These are phyloP conservation scores for Fusarium sp. DNA, from an alignment of 2,329 filamentous ascomycete species.

Conservation along the genomic window DNA sequence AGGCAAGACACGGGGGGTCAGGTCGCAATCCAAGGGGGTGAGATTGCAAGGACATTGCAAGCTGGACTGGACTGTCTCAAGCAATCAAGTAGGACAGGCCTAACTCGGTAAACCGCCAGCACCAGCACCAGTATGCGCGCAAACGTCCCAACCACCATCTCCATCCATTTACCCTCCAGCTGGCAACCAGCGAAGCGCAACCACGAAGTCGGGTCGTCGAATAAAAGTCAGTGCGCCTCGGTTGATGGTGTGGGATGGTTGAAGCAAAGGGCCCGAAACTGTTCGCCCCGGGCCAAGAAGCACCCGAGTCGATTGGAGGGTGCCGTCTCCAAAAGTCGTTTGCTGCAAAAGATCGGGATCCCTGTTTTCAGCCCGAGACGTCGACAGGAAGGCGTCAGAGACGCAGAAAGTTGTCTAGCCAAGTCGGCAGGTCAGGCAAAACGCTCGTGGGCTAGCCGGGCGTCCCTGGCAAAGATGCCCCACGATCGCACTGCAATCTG, in stretches of 20 bases:
- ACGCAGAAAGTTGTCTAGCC: slow-evolving; percentile 21
- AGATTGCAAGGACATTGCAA: slow-evolving; percentile 32
- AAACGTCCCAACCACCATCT: slow-evolving; percentile 23
- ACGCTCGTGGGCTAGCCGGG: slow-evolving; percentile 13
- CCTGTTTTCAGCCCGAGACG: slow-evolving; percentile 44
- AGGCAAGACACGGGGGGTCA: slow-evolving; percentile 9
- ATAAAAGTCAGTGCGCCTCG: slow-evolving; percentile 24
- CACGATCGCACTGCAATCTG: slow-evolving; percentile 46
- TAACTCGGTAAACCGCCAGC: slow-evolving; percentile 19
- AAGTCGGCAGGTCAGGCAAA: slow-evolving; percentile 23
- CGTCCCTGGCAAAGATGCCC: slow-evolving; percentile 39
- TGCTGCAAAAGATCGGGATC: slow-evolving; percentile 38
- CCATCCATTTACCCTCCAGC: background rate
- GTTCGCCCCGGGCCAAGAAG: slow-evolving; percentile 21
- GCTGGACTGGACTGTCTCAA: slow-evolving; percentile 31
- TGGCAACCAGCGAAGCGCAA: slow-evolving; percentile 11
- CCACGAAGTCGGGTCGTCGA: slow-evolving; percentile 25
- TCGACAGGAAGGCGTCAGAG: slow-evolving; percentile 40
- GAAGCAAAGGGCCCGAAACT: slow-evolving; percentile 17
- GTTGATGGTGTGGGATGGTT: slow-evolving; percentile 20
- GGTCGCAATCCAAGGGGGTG: slow-evolving; percentile 19
- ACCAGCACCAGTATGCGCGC: background rate
- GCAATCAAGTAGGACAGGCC: slow-evolving; percentile 20
- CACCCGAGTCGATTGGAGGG: slow-evolving; percentile 20
- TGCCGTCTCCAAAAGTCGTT: slow-evolving; percentile 24